Evolutionary conservation across 441 rosid genomes (phyloP), one percentile per base, ranked within the genome.

Genomic region (Raphanus hybrid): DNA sequence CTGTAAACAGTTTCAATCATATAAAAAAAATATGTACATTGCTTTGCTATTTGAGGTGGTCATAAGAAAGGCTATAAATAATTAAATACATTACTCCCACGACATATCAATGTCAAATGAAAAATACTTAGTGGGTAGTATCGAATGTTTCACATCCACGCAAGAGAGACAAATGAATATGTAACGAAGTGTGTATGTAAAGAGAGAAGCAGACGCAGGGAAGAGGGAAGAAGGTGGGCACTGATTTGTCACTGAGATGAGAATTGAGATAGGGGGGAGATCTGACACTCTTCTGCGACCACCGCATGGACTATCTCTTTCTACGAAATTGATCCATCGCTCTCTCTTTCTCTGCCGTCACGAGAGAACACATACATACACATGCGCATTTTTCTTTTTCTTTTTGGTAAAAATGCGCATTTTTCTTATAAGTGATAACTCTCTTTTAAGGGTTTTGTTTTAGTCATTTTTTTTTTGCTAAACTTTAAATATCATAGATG

Each of bases 291-390:
- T 78, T 70, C 78, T 82, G 52, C 67, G 60, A 69, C 64, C 61
- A 75, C 74, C 78, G 68, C 75, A 72, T 80, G 88, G 85, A 85
- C 85, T 83, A 80, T 69, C 76, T 70, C 81, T 73, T 52, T 60
- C 61, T 70, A 73, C 77, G 79, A 73, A 70, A 71, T 18, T 35
- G 83, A 83, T 84, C 84, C 83, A 77, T 86, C 82, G 73, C 83
- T 76, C 85, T 79, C 76, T 45, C 55, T 48, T 76, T 75, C 43
- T 68, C 70, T 86, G 81, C 89, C 88, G 87, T 80, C 86, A 73
- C 16, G 64, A 48, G 70, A 76, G 65, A 55, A 29, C 34, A 29
- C 34, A 29, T 29, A 29, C 34, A 29, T 29, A 67, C 68, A 60
- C 73, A 12, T 65, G 57, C 52, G 69, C 62, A 9, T 68, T 50